phyloP scores from a whole-genome alignment of 371 early-diverging fungal species.

The Mucor ambiguus region DNA sequence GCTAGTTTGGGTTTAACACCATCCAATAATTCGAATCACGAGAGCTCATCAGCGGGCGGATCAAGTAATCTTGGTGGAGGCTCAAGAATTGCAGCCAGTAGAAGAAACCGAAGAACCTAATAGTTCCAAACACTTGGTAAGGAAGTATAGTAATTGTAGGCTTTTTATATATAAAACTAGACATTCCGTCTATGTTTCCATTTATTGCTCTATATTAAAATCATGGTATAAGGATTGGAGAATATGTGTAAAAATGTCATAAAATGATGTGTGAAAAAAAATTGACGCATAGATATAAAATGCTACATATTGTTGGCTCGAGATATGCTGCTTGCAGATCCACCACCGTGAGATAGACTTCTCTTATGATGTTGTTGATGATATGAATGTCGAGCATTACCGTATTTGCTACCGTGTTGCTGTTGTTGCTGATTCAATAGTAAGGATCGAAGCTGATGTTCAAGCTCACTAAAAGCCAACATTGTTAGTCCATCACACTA shows the following conservation, averaged over 20 bases:
- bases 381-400: not conserved
- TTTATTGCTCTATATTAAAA: not conserved
- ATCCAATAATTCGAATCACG: not conserved
- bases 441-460: slow-evolving; percentile 7
- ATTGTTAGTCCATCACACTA: not conserved
- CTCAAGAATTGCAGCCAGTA: not conserved
- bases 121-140: no score
- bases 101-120: slow-evolving; percentile 19
- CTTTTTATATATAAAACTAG: not conserved
- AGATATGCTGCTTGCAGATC: not conserved
- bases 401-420: not conserved
- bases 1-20: slow-evolving; percentile 23
- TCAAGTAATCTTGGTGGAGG: not conserved
- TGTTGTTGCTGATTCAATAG: not conserved
- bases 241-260: not conserved
- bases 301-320: not conserved
- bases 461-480: slow-evolving; percentile 12
- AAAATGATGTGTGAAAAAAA: not conserved
- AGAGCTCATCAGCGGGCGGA: not conserved
- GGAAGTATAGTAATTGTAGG: no score
- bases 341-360: not conserved
- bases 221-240: not conserved
- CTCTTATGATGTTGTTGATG: not conserved
- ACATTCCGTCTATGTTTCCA: not conserved
- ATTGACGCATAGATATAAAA: not conserved